Conservation (phyloP, 73 alveolate species). For the Effrenium voratum region DNA sequence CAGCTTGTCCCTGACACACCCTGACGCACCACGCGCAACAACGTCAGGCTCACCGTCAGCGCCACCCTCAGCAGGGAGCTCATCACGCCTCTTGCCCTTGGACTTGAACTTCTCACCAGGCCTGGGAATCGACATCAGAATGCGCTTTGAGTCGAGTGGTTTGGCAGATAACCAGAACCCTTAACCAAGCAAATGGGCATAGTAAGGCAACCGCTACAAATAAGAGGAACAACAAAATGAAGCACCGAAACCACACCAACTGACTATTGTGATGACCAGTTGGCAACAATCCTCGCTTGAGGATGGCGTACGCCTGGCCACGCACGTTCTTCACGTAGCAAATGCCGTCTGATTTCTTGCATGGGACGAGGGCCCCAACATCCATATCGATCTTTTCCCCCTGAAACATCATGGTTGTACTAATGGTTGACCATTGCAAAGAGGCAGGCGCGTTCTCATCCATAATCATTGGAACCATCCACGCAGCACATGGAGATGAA, state of each 20-base stretch:
- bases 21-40: too few relatives aligned
- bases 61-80: too few relatives aligned
- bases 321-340: background rate
- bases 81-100: too few relatives aligned
- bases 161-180: background rate
- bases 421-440: background rate
- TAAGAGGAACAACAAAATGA: background rate
- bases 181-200: background rate
- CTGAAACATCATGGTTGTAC: background rate
- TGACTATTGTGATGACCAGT: background rate
- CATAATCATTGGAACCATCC: background rate
- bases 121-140: background rate
- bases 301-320: background rate
- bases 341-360: background rate
- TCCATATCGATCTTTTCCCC: background rate
- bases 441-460: background rate
- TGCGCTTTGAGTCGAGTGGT: background rate
- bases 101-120: conserved; percentile 21
- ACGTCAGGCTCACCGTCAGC: too few relatives aligned
- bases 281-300: conserved; percentile 22
- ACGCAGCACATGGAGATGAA: background rate
- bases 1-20: too few relatives aligned
- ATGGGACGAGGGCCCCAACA: background rate
- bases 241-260: background rate
- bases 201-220: background rate